A percentile compares a stretch with the other conserved stretches of the same genome.
These are phyloP conservation scores for Magnolia officinalis DNA, from an alignment of 164 flowering plant genomes.

Conservation along the genomic window DNA sequence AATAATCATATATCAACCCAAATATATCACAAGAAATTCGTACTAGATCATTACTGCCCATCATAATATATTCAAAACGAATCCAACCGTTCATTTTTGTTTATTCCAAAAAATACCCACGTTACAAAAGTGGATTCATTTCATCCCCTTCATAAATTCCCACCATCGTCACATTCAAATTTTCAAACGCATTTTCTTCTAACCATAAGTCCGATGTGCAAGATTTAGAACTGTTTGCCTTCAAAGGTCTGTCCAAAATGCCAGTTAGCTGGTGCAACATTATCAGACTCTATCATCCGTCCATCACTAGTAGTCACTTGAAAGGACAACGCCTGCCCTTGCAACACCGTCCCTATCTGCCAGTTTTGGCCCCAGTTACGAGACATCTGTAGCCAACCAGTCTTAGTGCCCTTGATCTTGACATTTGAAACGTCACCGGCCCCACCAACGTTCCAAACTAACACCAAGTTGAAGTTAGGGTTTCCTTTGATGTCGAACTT, in stretches of 20 bases:
- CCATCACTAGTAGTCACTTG: conserved; percentile 32
- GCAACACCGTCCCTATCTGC: conserved; percentile 18
- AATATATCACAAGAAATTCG: no score
- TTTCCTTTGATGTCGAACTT: conserved; percentile 43
- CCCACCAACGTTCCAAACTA: conserved; percentile 45
- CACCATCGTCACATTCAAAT: no score
- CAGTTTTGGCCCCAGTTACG: conserved; percentile 53
- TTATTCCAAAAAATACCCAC: no score
- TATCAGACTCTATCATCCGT: conserved; percentile 16
- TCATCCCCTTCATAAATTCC: no score
- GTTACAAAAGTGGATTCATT: no score
- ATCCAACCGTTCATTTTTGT: no score
- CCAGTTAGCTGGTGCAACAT: conserved; percentile 36
- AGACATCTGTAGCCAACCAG: conserved; percentile 27
- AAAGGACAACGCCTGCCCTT: conserved; percentile 41
- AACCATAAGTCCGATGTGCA: no score
- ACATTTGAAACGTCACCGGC: conserved; percentile 33
- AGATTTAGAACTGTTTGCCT: conserved; percentile 22
- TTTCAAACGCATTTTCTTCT: no score
- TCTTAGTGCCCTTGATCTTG: conserved; percentile 26
- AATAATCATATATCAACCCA: no score
- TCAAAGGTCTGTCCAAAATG: conserved; percentile 32
- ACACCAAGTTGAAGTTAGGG: conserved; percentile 25
- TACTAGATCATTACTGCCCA: no score
- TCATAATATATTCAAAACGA: no score